Evolutionary conservation across 495 filamentous ascomycete genomes (phyloP).

Genomic region (Penicillium bovifimosum): DNA sequence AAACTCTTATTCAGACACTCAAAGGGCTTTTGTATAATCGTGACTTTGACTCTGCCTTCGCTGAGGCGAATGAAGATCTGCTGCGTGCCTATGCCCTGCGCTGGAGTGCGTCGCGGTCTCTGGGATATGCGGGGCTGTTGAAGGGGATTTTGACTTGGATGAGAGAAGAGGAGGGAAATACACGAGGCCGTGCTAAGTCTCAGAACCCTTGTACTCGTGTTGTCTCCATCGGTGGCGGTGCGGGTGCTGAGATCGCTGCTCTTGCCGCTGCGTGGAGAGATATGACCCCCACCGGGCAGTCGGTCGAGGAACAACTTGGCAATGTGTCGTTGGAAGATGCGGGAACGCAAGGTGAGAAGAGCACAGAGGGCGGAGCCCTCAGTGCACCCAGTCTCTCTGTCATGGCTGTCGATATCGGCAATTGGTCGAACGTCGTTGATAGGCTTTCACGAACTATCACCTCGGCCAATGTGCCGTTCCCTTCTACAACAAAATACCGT

Average conservation of each 20-base stretch:
- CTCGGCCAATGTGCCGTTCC: conserved; percentile 27
- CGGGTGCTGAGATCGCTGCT: conserved; percentile 77
- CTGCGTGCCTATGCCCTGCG: conserved; percentile 77
- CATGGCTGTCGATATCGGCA: conserved; percentile 71
- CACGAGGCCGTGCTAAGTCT: background rate
- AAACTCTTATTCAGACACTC: conserved; percentile 63
- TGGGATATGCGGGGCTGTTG: conserved; percentile 72
- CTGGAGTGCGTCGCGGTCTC: conserved; percentile 77
- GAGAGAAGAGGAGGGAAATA: conserved; percentile 17
- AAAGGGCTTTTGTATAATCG: conserved; percentile 80
- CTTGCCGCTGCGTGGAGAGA: conserved; percentile 58
- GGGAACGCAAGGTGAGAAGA: background rate
- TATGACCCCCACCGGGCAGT: conserved; percentile 17
- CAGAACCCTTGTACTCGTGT: conserved; percentile 28
- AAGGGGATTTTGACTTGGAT: conserved; percentile 30
- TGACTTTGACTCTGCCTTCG: conserved; percentile 76
- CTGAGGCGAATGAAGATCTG: conserved; percentile 51
- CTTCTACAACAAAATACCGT: conserved; percentile 28
- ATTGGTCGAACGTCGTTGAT: conserved; percentile 60
- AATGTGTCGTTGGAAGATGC: conserved; percentile 16
- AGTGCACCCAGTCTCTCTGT: conserved; percentile 39
- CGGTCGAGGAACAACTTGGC: conserved; percentile 11
- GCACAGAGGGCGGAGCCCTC: background rate
- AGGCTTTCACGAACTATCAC: conserved; percentile 43
- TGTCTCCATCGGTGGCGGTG: conserved; percentile 78